phyloP scores from a whole-genome alignment of 208 protist genomes.

The Wallacemonas rigidus region DNA sequence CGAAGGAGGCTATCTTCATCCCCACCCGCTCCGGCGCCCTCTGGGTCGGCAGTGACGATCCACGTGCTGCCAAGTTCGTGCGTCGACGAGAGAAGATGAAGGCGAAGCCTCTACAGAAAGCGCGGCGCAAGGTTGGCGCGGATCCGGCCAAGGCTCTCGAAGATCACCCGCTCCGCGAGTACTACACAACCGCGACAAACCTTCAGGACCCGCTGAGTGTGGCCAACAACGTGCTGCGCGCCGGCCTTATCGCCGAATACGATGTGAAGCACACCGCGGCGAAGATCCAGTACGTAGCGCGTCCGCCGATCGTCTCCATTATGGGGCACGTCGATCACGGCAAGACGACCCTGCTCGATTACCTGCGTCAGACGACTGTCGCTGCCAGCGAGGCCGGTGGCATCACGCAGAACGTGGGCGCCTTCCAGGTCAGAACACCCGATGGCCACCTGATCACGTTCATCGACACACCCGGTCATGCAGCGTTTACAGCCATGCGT shows the following conservation, averaged over 20 bases:
- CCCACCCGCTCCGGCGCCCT: conserved; percentile 79
- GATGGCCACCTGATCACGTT: conserved; percentile 91
- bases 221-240: conserved; percentile 75
- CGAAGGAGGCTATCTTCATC: conserved; percentile 87
- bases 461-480: conserved; percentile 98
- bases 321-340: conserved; percentile 99
- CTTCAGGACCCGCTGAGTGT: conserved; percentile 80
- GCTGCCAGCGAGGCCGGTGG: conserved; percentile 95
- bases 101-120: conserved; percentile 74
- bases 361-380: conserved; percentile 92
- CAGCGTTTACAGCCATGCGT: conserved; percentile 95
- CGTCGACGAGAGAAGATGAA: conserved; percentile 85
- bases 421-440: conserved; percentile 73
- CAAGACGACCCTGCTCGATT: conserved; percentile 97
- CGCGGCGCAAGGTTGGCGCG: conserved; percentile 66
- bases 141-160: conserved; percentile 79
- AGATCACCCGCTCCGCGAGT: conserved; percentile 84
- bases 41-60: conserved; percentile 89
- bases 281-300: conserved; percentile 69
- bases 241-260: conserved; percentile 76
- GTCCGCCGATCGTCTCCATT: conserved; percentile 96
- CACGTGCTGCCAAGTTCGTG: conserved; percentile 73
- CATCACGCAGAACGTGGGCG: conserved; percentile 98
- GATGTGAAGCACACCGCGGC: conserved; percentile 86
- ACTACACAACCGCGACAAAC: conserved; percentile 86